Evolutionary conservation across 176 grass and related monocot genomes (phyloP).

Genomic region (Juncus inflexus): DNA sequence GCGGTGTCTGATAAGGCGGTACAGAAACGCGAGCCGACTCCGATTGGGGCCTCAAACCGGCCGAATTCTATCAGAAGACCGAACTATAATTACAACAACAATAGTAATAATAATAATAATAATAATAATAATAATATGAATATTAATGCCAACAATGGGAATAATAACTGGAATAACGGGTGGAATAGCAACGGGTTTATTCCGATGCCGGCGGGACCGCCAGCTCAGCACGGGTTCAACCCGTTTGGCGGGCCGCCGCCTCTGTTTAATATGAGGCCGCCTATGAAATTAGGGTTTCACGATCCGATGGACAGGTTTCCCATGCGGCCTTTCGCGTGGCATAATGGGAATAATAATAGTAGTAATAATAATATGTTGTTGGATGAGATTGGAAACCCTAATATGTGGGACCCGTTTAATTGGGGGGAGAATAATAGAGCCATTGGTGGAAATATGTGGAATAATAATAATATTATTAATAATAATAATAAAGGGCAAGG

Average conservation of each 20-base stretch:
- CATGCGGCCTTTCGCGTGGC: constrained; percentile 78
- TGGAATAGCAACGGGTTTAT: constrained; percentile 88
- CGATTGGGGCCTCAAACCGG: constrained; percentile 58
- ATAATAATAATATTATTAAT: too few relatives aligned
- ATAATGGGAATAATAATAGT: constrained; percentile 27
- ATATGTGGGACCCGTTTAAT: constrained; percentile 65
- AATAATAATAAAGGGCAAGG: constrained; percentile 39
- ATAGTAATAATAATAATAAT: constrained; percentile 45
- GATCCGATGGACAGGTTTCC: constrained; percentile 75
- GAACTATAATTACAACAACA: constrained; percentile 59
- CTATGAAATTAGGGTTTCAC: constrained; percentile 73
- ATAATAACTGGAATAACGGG: constrained; percentile 72
- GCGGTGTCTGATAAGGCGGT: constrained; percentile 47
- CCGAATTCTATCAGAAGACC: constrained; percentile 44
- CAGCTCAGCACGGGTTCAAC: constrained; percentile 66
- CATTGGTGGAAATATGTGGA: constrained; percentile 38
- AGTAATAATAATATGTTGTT: constrained; percentile 26
- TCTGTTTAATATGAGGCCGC: constrained; percentile 76
- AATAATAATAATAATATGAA: too few relatives aligned
- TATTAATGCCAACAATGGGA: constrained; percentile 40
- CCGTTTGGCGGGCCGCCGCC: constrained; percentile 59
- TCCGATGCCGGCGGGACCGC: constrained; percentile 67
- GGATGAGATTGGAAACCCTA: constrained; percentile 67
- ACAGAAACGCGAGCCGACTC: constrained; percentile 63
- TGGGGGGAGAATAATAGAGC: constrained; percentile 59